These are phyloP conservation scores for Excoecaria agallocha DNA, from an alignment of 345 rosid genomes.

Conservation along the genomic window DNA sequence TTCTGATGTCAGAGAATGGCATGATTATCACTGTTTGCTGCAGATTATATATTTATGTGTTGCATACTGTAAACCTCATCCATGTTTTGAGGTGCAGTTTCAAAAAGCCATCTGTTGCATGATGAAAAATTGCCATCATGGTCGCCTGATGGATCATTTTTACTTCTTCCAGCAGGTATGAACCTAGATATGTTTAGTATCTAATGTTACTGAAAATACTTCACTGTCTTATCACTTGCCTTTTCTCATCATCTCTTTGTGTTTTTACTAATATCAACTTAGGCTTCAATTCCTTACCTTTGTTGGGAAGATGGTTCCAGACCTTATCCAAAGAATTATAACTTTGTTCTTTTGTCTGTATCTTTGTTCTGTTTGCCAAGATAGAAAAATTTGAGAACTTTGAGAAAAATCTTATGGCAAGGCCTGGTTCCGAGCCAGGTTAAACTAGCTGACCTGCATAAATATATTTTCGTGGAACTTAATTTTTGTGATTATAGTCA, in stretches of 20 bases:
- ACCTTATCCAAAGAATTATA: neutral
- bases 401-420: neutral
- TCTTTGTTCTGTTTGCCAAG: neutral
- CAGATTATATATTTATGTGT: conserved; percentile 10
- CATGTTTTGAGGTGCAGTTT: conserved; percentile 39
- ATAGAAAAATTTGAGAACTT: neutral
- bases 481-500: neutral
- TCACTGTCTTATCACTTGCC: neutral
- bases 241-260: neutral
- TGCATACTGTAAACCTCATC: neutral
- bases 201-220: neutral
- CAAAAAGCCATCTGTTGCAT: conserved; percentile 76
- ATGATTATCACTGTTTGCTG: conserved; percentile 15
- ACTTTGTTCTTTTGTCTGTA: neutral
- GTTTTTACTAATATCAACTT: neutral
- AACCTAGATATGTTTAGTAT: neutral
- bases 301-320: neutral
- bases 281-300: neutral
- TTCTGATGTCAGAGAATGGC: conserved; percentile 51
- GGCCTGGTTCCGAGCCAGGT: neutral
- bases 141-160: conserved; percentile 98
- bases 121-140: conserved; percentile 96
- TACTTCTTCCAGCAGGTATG: conserved; percentile 87
- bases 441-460: neutral
- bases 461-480: neutral